phyloP scores from a whole-genome alignment of 108 stramenopile species.

The Pseudonitzschia delicatissima region DNA sequence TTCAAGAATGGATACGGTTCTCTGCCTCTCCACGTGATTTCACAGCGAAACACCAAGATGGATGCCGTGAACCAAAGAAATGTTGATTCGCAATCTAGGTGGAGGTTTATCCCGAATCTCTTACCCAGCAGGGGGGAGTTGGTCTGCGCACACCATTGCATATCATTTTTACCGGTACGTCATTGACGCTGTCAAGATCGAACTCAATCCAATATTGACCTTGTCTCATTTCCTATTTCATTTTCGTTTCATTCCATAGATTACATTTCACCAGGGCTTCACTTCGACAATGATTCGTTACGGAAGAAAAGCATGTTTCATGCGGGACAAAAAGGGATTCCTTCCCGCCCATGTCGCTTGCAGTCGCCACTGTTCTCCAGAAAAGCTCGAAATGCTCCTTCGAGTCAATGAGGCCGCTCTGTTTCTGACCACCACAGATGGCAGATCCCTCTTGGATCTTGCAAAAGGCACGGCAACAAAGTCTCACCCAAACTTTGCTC shows the following conservation, averaged over 20 bases:
- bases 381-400: constrained; percentile 55
- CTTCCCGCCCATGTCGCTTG: constrained; percentile 59
- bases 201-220: neutral
- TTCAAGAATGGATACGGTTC: constrained; percentile 59
- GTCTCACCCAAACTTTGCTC: constrained; percentile 50
- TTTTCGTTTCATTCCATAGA: constrained; percentile 26
- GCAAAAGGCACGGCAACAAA: constrained; percentile 42
- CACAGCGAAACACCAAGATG: constrained; percentile 59
- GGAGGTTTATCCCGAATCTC: constrained; percentile 33
- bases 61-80: constrained; percentile 47
- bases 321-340: constrained; percentile 59
- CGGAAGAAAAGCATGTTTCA: constrained; percentile 44
- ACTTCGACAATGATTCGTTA: constrained; percentile 40
- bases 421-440: constrained; percentile 34
- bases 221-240: neutral
- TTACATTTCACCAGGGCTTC: constrained; percentile 47
- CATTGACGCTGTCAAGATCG: neutral
- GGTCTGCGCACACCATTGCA: constrained; percentile 60
- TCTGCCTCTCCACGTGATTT: constrained; percentile 53
- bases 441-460: constrained; percentile 37
- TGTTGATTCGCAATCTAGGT: constrained; percentile 40
- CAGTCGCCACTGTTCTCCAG: constrained; percentile 59
- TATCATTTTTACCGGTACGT: constrained; percentile 58
- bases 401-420: constrained; percentile 35
- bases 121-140: constrained; percentile 42